Evolutionary conservation across 345 rosid genomes (phyloP), one percentile per base, ranked within the genome.

Genomic region (Salix udensis): DNA sequence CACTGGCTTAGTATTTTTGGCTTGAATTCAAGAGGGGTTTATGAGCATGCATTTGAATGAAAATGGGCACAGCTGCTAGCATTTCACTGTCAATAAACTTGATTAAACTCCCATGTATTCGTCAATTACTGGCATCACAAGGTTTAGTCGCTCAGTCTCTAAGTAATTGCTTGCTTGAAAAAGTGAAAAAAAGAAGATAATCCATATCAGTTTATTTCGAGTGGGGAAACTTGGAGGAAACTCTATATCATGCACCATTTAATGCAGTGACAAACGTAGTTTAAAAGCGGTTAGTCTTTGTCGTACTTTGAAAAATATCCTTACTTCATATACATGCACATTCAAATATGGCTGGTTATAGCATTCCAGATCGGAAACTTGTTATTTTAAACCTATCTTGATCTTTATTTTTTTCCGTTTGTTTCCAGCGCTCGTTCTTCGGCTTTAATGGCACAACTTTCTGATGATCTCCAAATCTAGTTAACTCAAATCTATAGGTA

Each of bases 391-490:
- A 8, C 30, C 48, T 44, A 8, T 30, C 13, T 21, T 44, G 23
- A 14, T 16, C 11, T 16, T 26, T 26, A 37, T 78, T 7, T 52
- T 64, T 64, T 68, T 62, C 61, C 71, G 65, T 53, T 72, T 37
- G 71, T n/a, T 42, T 68, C 60, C 89, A 90, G 92, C 83, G 86
- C 78, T 78, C 94, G 7, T 88, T 90, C 88, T 79, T 91, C 21
- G 96, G 97, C 70, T 93, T 83, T 72, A 91, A 90, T 24, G 98
- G 94, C 77, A 88, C 94, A 62, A 94, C 95, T 14, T 91, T 91
- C 89, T 91, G 86, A 90, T 21, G 28, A 61, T 74, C 74, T 73
- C 21, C 67, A 52, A 24, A 10, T 34, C 16, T 16, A 53, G 30
- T 18, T 55, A 6, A 28, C 30, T 19, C 68, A 53, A 37, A 24